Conservation (phyloP, 257 asterid genomes). For the Plectranthus barbatus region DNA sequence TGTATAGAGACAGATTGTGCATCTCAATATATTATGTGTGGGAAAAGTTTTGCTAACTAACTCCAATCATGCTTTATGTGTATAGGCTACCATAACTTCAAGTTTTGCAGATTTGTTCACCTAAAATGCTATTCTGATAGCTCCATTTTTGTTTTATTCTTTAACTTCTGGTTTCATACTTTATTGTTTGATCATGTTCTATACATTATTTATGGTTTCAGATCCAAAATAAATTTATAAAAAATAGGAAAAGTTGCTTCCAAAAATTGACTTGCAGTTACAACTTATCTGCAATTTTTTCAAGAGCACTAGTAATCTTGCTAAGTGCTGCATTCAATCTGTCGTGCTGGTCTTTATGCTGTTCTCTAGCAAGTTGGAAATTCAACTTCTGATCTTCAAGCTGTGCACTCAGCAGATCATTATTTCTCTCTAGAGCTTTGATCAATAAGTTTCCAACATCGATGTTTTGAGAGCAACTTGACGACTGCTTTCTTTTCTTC, state of each 20-base stretch:
- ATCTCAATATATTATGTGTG: conserved; percentile 7
- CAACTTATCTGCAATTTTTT: conserved; percentile 46
- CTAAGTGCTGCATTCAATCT: conserved; percentile 34
- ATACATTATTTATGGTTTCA: background rate
- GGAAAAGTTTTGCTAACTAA: conserved; percentile 19
- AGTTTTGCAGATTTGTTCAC: background rate
- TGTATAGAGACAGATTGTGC: conserved; percentile 26
- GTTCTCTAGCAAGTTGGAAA: conserved; percentile 31
- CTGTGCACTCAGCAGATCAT: conserved; percentile 32
- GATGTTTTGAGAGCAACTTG: conserved; percentile 19
- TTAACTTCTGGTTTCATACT: background rate
- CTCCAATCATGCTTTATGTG: conserved; percentile 4
- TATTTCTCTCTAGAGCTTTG: conserved; percentile 39
- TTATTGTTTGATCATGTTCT: background rate
- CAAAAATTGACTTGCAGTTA: background rate
- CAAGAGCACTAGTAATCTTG: conserved; percentile 47
- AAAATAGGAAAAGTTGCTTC: background rate
- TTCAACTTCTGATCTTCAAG: conserved; percentile 40
- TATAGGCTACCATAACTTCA: conserved; percentile 2
- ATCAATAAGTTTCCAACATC: conserved; percentile 22
- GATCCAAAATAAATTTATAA: background rate
- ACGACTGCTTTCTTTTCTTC: conserved; percentile 36
- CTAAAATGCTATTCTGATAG: background rate
- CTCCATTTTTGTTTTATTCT: background rate
- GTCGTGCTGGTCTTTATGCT: conserved; percentile 40